Evolutionary conservation across 148 eudicot genomes (phyloP).

Genomic region (Rhododendron henanense): DNA sequence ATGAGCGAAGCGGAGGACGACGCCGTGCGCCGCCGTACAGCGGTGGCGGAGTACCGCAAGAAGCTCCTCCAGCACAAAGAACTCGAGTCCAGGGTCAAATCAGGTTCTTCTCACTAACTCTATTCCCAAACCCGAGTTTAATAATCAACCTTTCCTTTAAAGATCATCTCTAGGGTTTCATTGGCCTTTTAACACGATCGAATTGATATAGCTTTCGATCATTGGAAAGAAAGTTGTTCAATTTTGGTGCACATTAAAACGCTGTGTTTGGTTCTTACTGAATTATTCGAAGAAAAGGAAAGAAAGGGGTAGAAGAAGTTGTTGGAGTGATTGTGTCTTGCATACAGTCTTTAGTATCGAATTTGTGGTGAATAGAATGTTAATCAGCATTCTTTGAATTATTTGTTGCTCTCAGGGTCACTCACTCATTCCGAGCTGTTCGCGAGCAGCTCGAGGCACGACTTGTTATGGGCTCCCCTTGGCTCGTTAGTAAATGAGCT

Average conservation of each 20-base stretch:
- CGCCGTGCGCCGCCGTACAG: conserved; percentile 37
- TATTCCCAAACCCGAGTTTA: conserved; percentile 14
- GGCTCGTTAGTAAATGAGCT: background rate
- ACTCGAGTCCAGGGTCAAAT: conserved; percentile 42
- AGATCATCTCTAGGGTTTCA: background rate
- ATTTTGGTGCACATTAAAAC: background rate
- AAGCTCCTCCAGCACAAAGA: conserved; percentile 52
- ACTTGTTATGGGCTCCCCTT: background rate
- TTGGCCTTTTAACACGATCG: background rate
- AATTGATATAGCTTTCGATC: background rate
- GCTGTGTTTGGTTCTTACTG: background rate
- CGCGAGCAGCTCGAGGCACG: background rate
- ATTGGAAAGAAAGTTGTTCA: background rate
- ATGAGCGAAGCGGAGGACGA: conserved; percentile 40
- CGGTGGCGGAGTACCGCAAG: conserved; percentile 41
- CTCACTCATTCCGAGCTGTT: background rate
- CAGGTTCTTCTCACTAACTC: conserved; percentile 23
- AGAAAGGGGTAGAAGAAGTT: background rate
- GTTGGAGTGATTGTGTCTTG: background rate
- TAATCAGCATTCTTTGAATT: background rate
- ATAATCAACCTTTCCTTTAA: background rate
- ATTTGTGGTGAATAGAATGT: background rate
- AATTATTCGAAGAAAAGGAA: background rate
- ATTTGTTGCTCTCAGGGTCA: background rate
- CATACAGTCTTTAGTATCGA: background rate